Conservation (phyloP, 768 basidiomycete genomes). For the Auriscalpium microsporum region DNA sequence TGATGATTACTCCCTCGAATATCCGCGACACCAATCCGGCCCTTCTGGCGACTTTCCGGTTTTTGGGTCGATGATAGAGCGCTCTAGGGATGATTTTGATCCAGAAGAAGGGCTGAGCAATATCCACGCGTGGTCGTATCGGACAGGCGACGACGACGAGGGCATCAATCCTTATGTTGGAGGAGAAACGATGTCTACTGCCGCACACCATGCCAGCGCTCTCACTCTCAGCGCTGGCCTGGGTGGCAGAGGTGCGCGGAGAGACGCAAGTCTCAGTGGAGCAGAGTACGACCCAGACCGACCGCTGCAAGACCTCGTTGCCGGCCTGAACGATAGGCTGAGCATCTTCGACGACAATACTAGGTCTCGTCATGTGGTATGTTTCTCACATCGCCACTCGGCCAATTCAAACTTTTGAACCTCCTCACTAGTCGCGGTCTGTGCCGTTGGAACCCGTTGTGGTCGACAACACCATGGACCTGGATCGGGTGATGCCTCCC, state of each 20-base stretch:
- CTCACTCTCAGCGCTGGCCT: conserved; percentile 83
- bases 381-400: conserved; percentile 15
- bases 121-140: conserved; percentile 28
- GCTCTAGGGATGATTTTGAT: conserved; percentile 47
- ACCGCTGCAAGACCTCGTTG: conserved; percentile 65
- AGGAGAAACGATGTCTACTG: conserved; percentile 70
- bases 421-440: conserved; percentile 24
- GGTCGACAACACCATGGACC: conserved; percentile 52
- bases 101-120: conserved; percentile 34
- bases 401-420: conserved; percentile 3
- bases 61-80: conserved; percentile 49
- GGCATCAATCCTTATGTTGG: conserved; percentile 54
- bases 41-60: conserved; percentile 43
- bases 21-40: conserved; percentile 60
- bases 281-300: conserved; percentile 85
- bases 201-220: conserved; percentile 83
- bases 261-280: conserved; percentile 58
- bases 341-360: conserved; percentile 52
- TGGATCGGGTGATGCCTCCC: conserved; percentile 52
- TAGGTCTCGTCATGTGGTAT: conserved; percentile 40
- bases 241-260: conserved; percentile 40
- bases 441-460: conserved; percentile 44
- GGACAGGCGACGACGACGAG: conserved; percentile 51
- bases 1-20: conserved; percentile 48
- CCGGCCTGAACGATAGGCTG: conserved; percentile 45